phyloP scores from a whole-genome alignment of 2,329 filamentous ascomycete species.

The Aspergillus quadrilineatus region DNA sequence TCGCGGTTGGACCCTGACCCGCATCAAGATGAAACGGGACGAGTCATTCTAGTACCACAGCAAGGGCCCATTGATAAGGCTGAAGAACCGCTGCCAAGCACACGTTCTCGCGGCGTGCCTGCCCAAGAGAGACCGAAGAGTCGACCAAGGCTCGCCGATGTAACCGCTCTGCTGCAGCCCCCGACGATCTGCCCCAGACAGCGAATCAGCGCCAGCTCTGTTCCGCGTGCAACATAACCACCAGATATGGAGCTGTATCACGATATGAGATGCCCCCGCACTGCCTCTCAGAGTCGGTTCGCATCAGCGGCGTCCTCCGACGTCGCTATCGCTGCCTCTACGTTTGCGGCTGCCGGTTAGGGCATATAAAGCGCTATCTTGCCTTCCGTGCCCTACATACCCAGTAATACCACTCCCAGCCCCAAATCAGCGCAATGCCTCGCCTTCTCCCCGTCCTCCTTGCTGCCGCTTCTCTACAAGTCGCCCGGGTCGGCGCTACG shows the following conservation, averaged over 20 bases:
- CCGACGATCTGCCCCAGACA: background rate
- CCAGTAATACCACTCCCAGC: background rate
- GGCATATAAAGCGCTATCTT: background rate
- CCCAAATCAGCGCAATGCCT: background rate
- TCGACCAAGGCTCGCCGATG: background rate
- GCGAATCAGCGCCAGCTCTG: background rate
- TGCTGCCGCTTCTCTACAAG: conserved; percentile 12
- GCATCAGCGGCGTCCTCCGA: background rate
- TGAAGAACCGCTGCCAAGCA: background rate
- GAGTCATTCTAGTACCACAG: background rate
- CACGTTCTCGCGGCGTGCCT: background rate
- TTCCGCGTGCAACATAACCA: background rate
- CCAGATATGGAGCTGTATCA: background rate
- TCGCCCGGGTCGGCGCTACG: conserved; percentile 18
- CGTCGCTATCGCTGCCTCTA: background rate
- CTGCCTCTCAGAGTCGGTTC: background rate
- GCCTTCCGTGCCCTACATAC: background rate
- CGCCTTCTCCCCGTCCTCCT: conserved; percentile 20
- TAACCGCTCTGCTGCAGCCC: conserved; percentile 3
- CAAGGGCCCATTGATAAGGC: background rate
- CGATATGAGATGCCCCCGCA: background rate
- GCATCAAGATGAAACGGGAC: background rate
- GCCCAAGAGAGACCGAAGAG: background rate
- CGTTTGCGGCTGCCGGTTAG: background rate
- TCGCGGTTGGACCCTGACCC: background rate